Evolutionary conservation across 208 protist genomes (phyloP).

Genomic region (Endotrypanum monterogeii): DNA sequence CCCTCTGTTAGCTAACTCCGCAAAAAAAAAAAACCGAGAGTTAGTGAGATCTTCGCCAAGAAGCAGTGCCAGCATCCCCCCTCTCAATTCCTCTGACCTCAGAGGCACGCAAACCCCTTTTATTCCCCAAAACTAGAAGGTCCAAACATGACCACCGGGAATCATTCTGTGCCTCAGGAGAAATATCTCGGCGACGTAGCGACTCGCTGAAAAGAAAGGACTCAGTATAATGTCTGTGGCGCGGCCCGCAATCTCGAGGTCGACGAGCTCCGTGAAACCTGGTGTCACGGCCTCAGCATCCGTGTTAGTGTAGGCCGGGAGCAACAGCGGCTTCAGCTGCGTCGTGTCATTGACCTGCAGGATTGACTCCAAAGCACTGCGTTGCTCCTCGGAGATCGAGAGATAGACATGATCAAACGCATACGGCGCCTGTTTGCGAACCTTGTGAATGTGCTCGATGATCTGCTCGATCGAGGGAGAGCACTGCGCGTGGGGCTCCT

Average conservation of each 20-base stretch:
- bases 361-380: slow-evolving; percentile 30
- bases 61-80: no score
- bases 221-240: slow-evolving; percentile 42
- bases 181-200: slow-evolving; percentile 53
- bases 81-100: no score
- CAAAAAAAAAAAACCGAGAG: no score
- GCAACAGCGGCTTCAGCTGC: slow-evolving; percentile 19
- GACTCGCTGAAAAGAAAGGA: slow-evolving; percentile 40
- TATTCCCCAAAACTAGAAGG: slow-evolving; percentile 39
- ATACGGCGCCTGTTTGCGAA: background rate
- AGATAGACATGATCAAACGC: slow-evolving; percentile 42
- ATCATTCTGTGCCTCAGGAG: slow-evolving; percentile 42
- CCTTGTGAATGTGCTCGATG: slow-evolving; percentile 25
- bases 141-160: slow-evolving; percentile 30
- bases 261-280: slow-evolving; percentile 40
- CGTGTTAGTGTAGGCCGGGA: slow-evolving; percentile 9
- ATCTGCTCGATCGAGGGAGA: slow-evolving; percentile 38
- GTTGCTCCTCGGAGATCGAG: slow-evolving; percentile 24
- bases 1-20: no score
- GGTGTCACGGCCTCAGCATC: slow-evolving; percentile 8
- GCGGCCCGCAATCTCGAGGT: slow-evolving; percentile 40
- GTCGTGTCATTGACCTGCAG: slow-evolving; percentile 20
- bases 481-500: slow-evolving; percentile 36
- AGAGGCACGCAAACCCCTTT: background rate
- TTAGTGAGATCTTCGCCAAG: no score